Evolutionary conservation across 805 yeast genomes (phyloP).

Genomic region (Zygoascus ofunaensis): DNA sequence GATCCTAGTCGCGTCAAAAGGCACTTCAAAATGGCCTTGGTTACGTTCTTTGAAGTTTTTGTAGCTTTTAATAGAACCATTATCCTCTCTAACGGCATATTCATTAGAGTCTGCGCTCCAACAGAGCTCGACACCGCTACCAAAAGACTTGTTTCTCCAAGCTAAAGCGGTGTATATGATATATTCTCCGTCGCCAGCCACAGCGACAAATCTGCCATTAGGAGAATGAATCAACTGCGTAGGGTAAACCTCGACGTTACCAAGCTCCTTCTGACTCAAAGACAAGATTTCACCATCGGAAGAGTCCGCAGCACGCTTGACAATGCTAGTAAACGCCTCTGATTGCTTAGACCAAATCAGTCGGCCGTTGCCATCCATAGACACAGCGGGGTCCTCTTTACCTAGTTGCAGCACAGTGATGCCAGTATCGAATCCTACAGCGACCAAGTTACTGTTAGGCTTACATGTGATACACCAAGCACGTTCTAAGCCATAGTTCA

Average conservation of each 20-base stretch:
- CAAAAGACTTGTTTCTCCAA: slow-evolving; percentile 94
- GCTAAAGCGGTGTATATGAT: slow-evolving; percentile 94
- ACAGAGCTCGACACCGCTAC: slow-evolving; percentile 80
- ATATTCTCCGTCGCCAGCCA: slow-evolving; percentile 96
- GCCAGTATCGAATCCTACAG: slow-evolving; percentile 94
- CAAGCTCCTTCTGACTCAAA: slow-evolving; percentile 79
- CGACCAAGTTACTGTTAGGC: slow-evolving; percentile 66
- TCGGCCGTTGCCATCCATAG: slow-evolving; percentile 91
- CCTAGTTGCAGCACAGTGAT: slow-evolving; percentile 82
- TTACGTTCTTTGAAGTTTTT: slow-evolving; percentile 79
- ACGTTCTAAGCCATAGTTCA: slow-evolving; percentile 87
- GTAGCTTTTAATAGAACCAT: slow-evolving; percentile 56
- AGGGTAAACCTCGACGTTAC: slow-evolving; percentile 91
- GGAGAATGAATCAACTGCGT: slow-evolving; percentile 84
- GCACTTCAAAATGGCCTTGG: slow-evolving; percentile 52
- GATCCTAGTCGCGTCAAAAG: slow-evolving; percentile 50
- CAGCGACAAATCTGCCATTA: slow-evolving; percentile 94
- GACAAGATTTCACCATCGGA: slow-evolving; percentile 77
- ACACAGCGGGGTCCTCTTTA: slow-evolving; percentile 85
- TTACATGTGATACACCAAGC: slow-evolving; percentile 89
- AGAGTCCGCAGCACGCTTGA: slow-evolving; percentile 56
- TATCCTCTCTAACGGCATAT: slow-evolving; percentile 72
- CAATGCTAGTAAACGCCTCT: slow-evolving; percentile 76
- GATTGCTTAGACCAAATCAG: slow-evolving; percentile 84
- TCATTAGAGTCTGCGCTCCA: slow-evolving; percentile 91